Conservation (phyloP, 2,329 filamentous ascomycete genomes). For the Ceratocystis huliohia region DNA sequence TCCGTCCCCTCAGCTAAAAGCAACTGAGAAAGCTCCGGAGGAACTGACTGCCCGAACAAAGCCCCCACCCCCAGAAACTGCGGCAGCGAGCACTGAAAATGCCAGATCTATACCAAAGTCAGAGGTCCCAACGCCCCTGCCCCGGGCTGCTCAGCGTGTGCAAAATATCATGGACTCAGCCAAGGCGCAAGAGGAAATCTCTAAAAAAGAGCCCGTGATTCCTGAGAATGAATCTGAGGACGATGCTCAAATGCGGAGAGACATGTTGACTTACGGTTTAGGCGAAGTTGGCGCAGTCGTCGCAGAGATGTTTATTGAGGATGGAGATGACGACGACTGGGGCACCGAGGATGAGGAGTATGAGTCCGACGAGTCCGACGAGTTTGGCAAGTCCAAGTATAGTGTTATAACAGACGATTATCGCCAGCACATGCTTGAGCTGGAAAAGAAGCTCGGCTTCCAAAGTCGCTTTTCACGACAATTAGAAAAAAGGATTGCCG, state of each 20-base stretch:
- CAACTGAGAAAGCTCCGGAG: slow-evolving; percentile 28
- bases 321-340: slow-evolving; percentile 38
- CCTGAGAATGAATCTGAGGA: slow-evolving; percentile 66
- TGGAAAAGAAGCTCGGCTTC: slow-evolving; percentile 64
- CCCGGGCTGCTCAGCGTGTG: slow-evolving; percentile 35
- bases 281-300: slow-evolving; percentile 84
- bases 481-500: slow-evolving; percentile 41
- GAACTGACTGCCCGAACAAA: slow-evolving; percentile 35
- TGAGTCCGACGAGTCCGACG: slow-evolving; percentile 51
- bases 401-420: slow-evolving; percentile 61
- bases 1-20: slow-evolving; percentile 36
- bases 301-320: slow-evolving; percentile 64
- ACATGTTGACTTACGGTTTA: slow-evolving; percentile 86
- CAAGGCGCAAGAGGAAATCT: slow-evolving; percentile 40
- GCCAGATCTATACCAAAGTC: background rate
- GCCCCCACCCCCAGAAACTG: slow-evolving; percentile 46
- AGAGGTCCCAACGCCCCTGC: slow-evolving; percentile 18
- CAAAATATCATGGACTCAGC: slow-evolving; percentile 46
- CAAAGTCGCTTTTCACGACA: slow-evolving; percentile 34
- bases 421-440: slow-evolving; percentile 66
- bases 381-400: slow-evolving; percentile 59
- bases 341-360: slow-evolving; percentile 39
- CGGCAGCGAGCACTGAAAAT: slow-evolving; percentile 35
- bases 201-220: slow-evolving; percentile 39
- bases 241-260: slow-evolving; percentile 64